A percentile compares a stretch with the other conserved stretches of the same genome.
Conservation (phyloP, 495 filamentous ascomycete genomes). For the Paragyromitra xinjiangensis region DNA sequence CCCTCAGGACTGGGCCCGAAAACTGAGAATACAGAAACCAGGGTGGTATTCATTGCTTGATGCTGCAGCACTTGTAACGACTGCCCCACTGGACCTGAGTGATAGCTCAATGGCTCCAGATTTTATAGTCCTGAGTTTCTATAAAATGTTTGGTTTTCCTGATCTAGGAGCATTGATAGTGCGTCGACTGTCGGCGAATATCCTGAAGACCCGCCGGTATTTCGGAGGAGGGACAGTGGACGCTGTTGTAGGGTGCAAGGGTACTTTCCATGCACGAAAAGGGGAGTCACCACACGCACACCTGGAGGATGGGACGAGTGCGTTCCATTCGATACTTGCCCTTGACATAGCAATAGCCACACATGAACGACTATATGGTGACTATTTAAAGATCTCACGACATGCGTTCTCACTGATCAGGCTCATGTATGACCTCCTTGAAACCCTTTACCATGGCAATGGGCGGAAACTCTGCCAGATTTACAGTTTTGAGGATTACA, state of each 20-base stretch:
- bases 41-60: slow-evolving; percentile 80
- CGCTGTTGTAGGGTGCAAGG: slow-evolving; percentile 69
- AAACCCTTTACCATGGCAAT: slow-evolving; percentile 72
- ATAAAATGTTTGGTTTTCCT: slow-evolving; percentile 97
- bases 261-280: slow-evolving; percentile 80
- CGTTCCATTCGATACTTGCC: slow-evolving; percentile 87
- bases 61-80: slow-evolving; percentile 84
- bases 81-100: slow-evolving; percentile 76
- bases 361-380: slow-evolving; percentile 74
- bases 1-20: slow-evolving; percentile 73
- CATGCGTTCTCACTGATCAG: slow-evolving; percentile 75
- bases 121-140: slow-evolving; percentile 89
- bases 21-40: slow-evolving; percentile 60
- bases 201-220: slow-evolving; percentile 74
- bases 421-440: slow-evolving; percentile 68
- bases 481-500: slow-evolving; percentile 59
- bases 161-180: slow-evolving; percentile 90
- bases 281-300: slow-evolving; percentile 75
- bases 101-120: slow-evolving; percentile 73
- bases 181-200: slow-evolving; percentile 67
- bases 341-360: slow-evolving; percentile 75
- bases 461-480: slow-evolving; percentile 59
- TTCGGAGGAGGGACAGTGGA: slow-evolving; percentile 98
- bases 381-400: slow-evolving; percentile 73
- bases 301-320: slow-evolving; percentile 89